phyloP scores from a whole-genome alignment of 371 early-diverging fungal species.

The Mucor irregularis region DNA sequence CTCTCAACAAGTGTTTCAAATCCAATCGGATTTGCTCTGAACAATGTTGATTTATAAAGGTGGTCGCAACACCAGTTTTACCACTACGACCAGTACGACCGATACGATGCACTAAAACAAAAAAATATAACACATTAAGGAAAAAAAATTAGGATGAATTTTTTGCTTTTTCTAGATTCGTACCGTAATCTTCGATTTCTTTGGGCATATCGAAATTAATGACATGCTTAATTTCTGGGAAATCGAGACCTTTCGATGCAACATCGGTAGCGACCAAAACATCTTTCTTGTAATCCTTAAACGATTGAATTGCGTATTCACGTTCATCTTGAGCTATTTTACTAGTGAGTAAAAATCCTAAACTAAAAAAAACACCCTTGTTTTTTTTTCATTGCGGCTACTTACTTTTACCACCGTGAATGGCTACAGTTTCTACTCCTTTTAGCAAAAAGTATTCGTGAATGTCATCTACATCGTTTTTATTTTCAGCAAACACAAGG shows the following conservation, averaged over 20 bases:
- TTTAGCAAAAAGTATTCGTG: slow-evolving; percentile 92
- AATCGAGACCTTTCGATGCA: slow-evolving; percentile 92
- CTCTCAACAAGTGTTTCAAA: slow-evolving; percentile 88
- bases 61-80: slow-evolving; percentile 94
- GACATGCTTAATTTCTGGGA: slow-evolving; percentile 90
- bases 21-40: slow-evolving; percentile 90
- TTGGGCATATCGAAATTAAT: slow-evolving; percentile 97
- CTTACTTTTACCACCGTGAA: slow-evolving; percentile 94
- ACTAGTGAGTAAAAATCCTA: not conserved
- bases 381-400: not conserved
- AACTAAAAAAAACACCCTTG: not conserved
- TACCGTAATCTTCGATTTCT: slow-evolving; percentile 94
- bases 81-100: slow-evolving; percentile 99
- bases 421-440: slow-evolving; percentile 92
- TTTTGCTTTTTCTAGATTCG: not conserved
- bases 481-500: slow-evolving; percentile 98
- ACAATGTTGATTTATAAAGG: slow-evolving; percentile 90
- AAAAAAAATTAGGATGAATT: not conserved
- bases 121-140: not conserved
- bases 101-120: slow-evolving; percentile 81
- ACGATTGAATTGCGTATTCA: slow-evolving; percentile 78
- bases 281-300: slow-evolving; percentile 81
- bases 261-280: slow-evolving; percentile 94
- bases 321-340: slow-evolving; percentile 74
- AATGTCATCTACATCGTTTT: slow-evolving; percentile 99